Base-by-base conservation (phyloP, 2,329 filamentous ascomycete species). In the Metarhizium robertsii region DNA sequence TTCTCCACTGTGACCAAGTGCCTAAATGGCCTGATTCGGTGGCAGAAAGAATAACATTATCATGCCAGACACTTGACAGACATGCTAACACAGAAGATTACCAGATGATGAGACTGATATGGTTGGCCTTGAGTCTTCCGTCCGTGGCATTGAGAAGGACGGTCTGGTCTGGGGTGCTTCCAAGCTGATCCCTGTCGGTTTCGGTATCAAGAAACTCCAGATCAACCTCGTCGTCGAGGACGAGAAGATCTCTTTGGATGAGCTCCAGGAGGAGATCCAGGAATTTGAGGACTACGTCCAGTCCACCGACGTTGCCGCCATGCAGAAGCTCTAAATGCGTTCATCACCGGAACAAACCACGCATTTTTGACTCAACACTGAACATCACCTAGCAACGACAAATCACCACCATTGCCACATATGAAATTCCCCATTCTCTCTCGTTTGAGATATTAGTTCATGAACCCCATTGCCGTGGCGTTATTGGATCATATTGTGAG, bases 161-260 rank as follows among this genome's bases (percentile, higher is more conserved):
- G 94, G 94, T 78, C 89, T 99, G 60, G 86, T 95, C 61, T 99
- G 94, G 94, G 92, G 92, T 85, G 85, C 80, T 62, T 92, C 88
- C 73, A 89, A 94, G 81, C 80, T 96, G 62, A 86, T 95, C 53
- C 74, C 92, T 63, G 86, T 99, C 67, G 92, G 92, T 69, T 99
- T 90, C 82, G 94, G 94, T 81, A 95, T 99, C 81, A 94, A 89
- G 83, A 97, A 97, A 85, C 86, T 99, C 61, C 92, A 97, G 84
- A 95, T 99, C 81, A 97, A 90, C 86, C 77, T 97, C 65, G 91
- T 97, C 66, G 79, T 97, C 62, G 94, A 97, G 81, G 94, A 99
- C 73, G 92, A 97, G 64, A 96, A 96, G 84, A 75, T 99, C 71
- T 92, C 89, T 64, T 73, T 89, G 62, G 83, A 87, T 65, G 92